Conservation (phyloP, 2,329 filamentous ascomycete genomes). For the Fusarium protoensiforme region DNA sequence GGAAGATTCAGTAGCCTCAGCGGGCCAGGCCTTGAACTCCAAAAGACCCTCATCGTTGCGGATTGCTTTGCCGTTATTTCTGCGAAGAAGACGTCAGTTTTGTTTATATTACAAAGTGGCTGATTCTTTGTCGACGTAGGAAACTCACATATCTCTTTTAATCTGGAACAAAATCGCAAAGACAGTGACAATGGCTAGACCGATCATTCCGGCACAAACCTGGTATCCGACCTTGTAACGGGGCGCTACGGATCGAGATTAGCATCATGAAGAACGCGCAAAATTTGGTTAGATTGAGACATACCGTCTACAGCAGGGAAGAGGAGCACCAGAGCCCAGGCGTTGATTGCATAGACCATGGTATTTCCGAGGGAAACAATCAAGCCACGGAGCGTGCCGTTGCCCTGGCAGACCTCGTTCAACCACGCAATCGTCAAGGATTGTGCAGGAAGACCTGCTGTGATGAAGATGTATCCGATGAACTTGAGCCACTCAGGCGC, state of each 20-base stretch:
- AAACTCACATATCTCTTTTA: constrained; percentile 13
- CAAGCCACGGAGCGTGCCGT: constrained; percentile 14
- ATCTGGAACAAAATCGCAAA: constrained; percentile 9
- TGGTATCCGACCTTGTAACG: constrained; percentile 20
- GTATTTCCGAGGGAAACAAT: constrained; percentile 21
- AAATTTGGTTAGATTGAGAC: no score
- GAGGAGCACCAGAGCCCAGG: constrained; percentile 15
- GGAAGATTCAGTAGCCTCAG: neutral
- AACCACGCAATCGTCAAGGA: constrained; percentile 18
- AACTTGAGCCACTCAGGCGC: constrained; percentile 20
- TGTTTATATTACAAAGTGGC: fast-evolving
- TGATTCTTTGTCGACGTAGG: no score
- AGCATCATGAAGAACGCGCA: neutral
- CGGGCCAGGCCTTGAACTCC: constrained; percentile 23
- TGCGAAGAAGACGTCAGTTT: neutral
- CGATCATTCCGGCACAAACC: constrained; percentile 11
- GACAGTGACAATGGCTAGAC: constrained; percentile 10
- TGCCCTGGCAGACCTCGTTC: constrained; percentile 20
- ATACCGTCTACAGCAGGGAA: constrained; percentile 19
- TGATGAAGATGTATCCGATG: constrained; percentile 21
- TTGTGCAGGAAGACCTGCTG: constrained; percentile 15
- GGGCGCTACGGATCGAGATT: neutral
- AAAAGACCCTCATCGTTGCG: constrained; percentile 11
- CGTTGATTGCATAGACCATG: constrained; percentile 21
- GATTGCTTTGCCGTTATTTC: constrained; percentile 8